Percentiles rank a stretch among this genome's conserved stretches.
Conservation (phyloP, 495 filamentous ascomycete genomes). For the Trichoderma reesei region DNA sequence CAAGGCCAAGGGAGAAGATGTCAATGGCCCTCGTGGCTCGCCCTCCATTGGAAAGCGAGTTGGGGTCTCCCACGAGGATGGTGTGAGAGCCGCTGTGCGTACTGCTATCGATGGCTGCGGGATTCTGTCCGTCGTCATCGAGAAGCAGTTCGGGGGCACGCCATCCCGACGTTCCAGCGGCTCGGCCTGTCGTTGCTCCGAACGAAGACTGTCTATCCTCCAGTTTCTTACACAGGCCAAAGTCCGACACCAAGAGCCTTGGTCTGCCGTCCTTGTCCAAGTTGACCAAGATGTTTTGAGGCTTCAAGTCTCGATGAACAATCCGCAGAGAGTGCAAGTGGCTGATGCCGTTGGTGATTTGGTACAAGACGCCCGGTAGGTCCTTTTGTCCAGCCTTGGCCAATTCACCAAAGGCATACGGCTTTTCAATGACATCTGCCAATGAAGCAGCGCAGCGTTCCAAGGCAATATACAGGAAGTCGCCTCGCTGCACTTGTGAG, state of each 20-base stretch:
- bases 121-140: conserved; percentile 51
- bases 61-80: conserved; percentile 17
- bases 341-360: conserved; percentile 76
- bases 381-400: conserved; percentile 44
- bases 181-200: conserved; percentile 85
- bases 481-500: conserved; percentile 73
- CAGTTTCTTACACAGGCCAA: conserved; percentile 96
- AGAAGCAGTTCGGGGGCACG: conserved; percentile 87
- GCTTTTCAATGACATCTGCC: conserved; percentile 75
- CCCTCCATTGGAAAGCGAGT: conserved; percentile 26
- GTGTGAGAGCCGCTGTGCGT: conserved; percentile 39
- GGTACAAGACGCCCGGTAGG: conserved; percentile 61
- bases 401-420: conserved; percentile 34
- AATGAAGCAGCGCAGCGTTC: conserved; percentile 93
- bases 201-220: conserved; percentile 92
- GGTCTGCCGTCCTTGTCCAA: conserved; percentile 50
- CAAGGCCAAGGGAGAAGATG: conserved; percentile 90
- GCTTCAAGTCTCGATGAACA: conserved; percentile 94
- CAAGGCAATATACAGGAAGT: conserved; percentile 93
- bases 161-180: conserved; percentile 91
- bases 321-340: conserved; percentile 89
- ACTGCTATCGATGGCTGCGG: conserved; percentile 25
- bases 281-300: conserved; percentile 86
- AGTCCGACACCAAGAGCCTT: conserved; percentile 89
- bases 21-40: conserved; percentile 92